These are phyloP conservation scores for Croton setiger DNA, from an alignment of 441 rosid genomes.

Conservation along the genomic window DNA sequence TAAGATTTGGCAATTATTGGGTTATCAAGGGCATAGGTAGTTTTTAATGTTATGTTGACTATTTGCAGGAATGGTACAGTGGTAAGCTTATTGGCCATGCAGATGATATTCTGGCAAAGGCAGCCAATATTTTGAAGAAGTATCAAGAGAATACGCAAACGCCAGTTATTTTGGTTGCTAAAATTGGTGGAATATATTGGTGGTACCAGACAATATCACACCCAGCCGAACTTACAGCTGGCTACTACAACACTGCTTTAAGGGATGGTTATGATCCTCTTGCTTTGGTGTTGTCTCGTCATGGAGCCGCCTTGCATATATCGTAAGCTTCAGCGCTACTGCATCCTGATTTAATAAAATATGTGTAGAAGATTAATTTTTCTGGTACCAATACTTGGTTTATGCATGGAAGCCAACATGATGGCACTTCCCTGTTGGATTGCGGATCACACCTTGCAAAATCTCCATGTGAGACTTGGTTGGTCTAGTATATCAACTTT, in stretches of 20 bases:
- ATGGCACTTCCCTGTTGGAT: not conserved
- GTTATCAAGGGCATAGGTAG: not conserved
- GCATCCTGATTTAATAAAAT: not conserved
- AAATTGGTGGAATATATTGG: constrained; percentile 71
- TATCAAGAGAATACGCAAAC: constrained; percentile 36
- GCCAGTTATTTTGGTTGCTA: constrained; percentile 39
- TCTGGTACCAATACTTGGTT: not conserved
- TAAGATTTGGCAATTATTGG: not conserved
- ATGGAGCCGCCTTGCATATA: constrained; percentile 60
- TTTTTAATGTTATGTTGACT: constrained; percentile 7
- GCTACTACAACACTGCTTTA: constrained; percentile 62
- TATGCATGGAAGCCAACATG: not conserved
- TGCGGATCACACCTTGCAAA: not conserved
- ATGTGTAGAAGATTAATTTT: not conserved
- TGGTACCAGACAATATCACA: constrained; percentile 71
- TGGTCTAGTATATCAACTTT: not conserved
- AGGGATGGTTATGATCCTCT: constrained; percentile 72
- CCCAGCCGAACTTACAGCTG: constrained; percentile 74
- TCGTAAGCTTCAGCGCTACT: constrained; percentile 35
- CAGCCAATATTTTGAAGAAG: constrained; percentile 14
- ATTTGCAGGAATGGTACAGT: constrained; percentile 60
- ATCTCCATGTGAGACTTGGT: not conserved
- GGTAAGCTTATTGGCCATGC: constrained; percentile 64
- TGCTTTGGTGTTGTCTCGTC: constrained; percentile 59
- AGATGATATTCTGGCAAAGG: constrained; percentile 54